Base-by-base conservation (phyloP, 2,329 filamentous ascomycete species). In the Fonsecaea erecta region DNA sequence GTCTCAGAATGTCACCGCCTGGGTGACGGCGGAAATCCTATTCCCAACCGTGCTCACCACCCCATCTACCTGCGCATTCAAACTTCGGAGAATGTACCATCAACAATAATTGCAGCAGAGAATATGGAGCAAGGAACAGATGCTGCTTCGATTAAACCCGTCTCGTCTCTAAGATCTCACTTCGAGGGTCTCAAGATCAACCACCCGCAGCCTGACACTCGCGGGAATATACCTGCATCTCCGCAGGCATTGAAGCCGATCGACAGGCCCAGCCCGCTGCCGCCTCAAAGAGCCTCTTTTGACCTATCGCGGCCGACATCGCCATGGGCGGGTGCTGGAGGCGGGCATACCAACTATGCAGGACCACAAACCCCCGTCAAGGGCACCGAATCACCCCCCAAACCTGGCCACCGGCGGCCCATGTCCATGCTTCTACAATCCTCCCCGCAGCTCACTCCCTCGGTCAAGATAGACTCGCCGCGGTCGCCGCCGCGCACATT, bases 381-480 rank as follows among this genome's bases (percentile, higher is more conserved):
- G 12, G 73, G 75, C 26, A 70, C 72, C 51, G 75, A 73, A 21
- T 79, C 77, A 85, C 87, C 68, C 86, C 77, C 73, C 84, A 87
- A 65, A 86, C 81, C 77, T 85, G 88, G 73, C 87, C 85, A 73
- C 88, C 86, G 74, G 60, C 74, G 79, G 48, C 80, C 79, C n/a
- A 74, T 80, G 67, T 81, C 79, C 16, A 77, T 81, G 78, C 75
- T 73, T 63, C 65, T 80, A 34, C 75, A 76, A 35, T 76, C 78
- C 3, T 76, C 78, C 14, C 75, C 79, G 28, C 78, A 79, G 63
- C 71, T 79, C 12, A 74, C 77, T 11, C 79, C 80, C 11, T 77
- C 75, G 1, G 73, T 81, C 57, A 78, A 77, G 4, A 74, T 81
- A 7, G 77, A 81, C 56, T 81, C 80, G 2, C 79, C 79, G 7